A percentile compares a stretch with the other conserved stretches of the same genome.
phyloP scores from a whole-genome alignment of 2,329 filamentous ascomycete genomes.

The Aspergillus flavus region DNA sequence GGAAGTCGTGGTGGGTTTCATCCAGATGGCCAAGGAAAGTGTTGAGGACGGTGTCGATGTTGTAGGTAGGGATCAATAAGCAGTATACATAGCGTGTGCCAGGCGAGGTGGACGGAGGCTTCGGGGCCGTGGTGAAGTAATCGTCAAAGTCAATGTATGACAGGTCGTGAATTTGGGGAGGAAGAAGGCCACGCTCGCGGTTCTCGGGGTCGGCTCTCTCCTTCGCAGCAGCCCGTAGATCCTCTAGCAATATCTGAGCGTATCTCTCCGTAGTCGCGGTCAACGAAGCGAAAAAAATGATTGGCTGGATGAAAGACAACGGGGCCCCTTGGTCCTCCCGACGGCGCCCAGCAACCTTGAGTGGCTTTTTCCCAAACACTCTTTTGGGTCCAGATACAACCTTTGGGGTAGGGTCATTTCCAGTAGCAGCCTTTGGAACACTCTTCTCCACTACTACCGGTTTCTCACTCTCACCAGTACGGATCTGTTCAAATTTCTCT shows the following conservation, averaged over 20 bases:
- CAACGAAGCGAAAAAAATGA: slow-evolving; percentile 88
- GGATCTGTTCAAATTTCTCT: slow-evolving; percentile 23
- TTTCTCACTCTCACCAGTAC: not conserved
- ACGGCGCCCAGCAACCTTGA: slow-evolving; percentile 30
- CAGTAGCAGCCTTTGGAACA: not conserved
- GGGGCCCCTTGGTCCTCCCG: slow-evolving; percentile 20
- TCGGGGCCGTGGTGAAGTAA: slow-evolving; percentile 80
- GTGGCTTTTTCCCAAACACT: slow-evolving; percentile 36
- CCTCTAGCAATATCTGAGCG: slow-evolving; percentile 64
- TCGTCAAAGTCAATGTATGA: slow-evolving; percentile 90
- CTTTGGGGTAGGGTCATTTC: slow-evolving; percentile 19
- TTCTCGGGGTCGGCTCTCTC: slow-evolving; percentile 24
- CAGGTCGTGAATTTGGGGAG: slow-evolving; percentile 72
- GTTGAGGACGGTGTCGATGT: slow-evolving; percentile 89
- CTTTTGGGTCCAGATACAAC: slow-evolving; percentile 33
- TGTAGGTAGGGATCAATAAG: slow-evolving; percentile 85
- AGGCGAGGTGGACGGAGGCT: slow-evolving; percentile 50
- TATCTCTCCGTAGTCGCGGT: slow-evolving; percentile 80
- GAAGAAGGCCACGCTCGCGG: slow-evolving; percentile 43
- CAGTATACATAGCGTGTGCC: slow-evolving; percentile 74
- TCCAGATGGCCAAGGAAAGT: slow-evolving; percentile 83
- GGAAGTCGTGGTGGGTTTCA: slow-evolving; percentile 95
- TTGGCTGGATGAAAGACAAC: slow-evolving; percentile 56
- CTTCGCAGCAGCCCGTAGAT: slow-evolving; percentile 51
- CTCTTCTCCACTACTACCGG: not conserved